Percentiles rank a stretch among this genome's conserved stretches.
These are phyloP conservation scores for Plectosphaerella plurivora DNA, from an alignment of 2,329 filamentous ascomycete species.

Conservation along the genomic window DNA sequence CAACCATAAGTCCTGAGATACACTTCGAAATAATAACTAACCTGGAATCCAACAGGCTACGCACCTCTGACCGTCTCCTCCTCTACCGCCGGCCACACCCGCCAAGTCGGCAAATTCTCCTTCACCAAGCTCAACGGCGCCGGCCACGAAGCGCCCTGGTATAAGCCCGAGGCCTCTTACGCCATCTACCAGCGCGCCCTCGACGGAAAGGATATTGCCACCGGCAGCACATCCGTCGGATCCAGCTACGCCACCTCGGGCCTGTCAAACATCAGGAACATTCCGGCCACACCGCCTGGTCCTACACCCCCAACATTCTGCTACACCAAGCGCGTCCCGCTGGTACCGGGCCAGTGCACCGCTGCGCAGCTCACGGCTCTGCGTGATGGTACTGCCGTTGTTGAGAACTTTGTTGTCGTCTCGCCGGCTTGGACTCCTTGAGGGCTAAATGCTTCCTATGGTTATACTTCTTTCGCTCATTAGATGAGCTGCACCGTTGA, in stretches of 20 bases:
- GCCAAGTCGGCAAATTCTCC: background rate
- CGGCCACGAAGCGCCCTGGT: conserved; percentile 1
- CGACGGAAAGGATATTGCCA: conserved; percentile 43
- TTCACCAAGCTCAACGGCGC: background rate
- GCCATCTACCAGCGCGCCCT: conserved; percentile 48
- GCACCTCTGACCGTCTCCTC: conserved; percentile 18
- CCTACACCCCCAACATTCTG: background rate
- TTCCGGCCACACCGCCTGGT: background rate
- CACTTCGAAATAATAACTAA: too few species aligned
- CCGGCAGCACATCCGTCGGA: conserved; percentile 41
- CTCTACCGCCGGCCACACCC: background rate
- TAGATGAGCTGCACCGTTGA: background rate
- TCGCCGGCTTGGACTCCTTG: background rate
- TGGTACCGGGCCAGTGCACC: background rate
- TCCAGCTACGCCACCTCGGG: background rate
- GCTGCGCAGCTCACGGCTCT: conserved; percentile 2
- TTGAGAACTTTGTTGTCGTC: conserved; percentile 2
- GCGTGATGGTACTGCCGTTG: conserved; percentile 1
- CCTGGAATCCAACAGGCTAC: too few species aligned
- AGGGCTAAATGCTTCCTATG: background rate
- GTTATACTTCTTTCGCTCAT: background rate
- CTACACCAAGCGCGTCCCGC: background rate
- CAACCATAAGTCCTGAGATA: too few species aligned
- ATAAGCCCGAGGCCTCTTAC: conserved; percentile 1
- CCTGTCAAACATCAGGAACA: background rate